Conservation (phyloP, 495 filamentous ascomycete genomes). For the Podospora comata region DNA sequence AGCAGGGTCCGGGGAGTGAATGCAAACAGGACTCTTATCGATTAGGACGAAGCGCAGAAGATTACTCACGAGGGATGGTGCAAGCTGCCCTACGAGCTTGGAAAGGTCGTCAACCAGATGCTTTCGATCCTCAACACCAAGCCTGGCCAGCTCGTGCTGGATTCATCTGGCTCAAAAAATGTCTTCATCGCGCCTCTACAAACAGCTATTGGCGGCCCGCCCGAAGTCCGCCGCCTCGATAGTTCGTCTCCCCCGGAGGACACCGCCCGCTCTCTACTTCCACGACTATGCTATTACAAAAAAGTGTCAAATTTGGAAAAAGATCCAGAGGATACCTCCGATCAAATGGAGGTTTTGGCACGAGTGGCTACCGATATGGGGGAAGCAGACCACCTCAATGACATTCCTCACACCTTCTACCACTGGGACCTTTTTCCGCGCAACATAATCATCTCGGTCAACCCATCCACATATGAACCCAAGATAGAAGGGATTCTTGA, state of each 20-base stretch:
- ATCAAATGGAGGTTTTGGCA: background rate
- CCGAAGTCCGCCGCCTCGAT: too few species aligned
- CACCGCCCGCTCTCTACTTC: too few species aligned
- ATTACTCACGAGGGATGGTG: background rate
- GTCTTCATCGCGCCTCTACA: background rate
- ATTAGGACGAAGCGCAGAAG: background rate
- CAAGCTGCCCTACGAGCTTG: background rate
- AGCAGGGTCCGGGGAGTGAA: conserved; percentile 3
- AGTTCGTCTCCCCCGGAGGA: too few species aligned
- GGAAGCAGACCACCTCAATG: background rate
- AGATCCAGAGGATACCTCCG: background rate
- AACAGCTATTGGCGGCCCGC: too few species aligned
- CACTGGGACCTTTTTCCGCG: conserved; percentile 9
- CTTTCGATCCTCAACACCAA: background rate
- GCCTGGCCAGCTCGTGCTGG: background rate
- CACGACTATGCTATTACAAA: too few species aligned
- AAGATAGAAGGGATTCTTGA: conserved; percentile 1
- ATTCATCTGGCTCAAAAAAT: background rate
- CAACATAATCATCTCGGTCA: conserved; percentile 5
- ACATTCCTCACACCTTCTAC: background rate
- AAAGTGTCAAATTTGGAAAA: background rate
- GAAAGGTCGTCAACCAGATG: background rate
- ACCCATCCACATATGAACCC: too few species aligned
- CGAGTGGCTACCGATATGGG: background rate
- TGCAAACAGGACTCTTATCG: background rate